A percentile compares a stretch with the other conserved stretches of the same genome.
phyloP scores from a whole-genome alignment of 768 basidiomycete genomes.

The Boletus sp. region DNA sequence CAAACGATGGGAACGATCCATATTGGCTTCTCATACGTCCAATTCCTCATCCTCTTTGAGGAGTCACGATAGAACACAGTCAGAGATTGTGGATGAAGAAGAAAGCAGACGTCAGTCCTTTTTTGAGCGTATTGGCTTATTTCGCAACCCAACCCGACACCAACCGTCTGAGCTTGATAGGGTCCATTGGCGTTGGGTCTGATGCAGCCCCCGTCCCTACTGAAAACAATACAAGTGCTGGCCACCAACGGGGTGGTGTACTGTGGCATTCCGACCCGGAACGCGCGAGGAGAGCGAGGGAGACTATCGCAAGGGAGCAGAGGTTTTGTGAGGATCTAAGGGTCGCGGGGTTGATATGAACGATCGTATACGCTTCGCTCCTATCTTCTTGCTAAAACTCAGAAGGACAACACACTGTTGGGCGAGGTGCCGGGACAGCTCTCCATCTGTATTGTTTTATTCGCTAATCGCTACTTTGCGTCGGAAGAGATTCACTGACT shows the following conservation, averaged over 20 bases:
- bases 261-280: slow-evolving; percentile 41
- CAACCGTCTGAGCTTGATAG: slow-evolving; percentile 12
- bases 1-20: slow-evolving; percentile 82
- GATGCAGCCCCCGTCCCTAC: slow-evolving; percentile 13
- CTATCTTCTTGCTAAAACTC: slow-evolving; percentile 2
- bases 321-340: slow-evolving; percentile 58
- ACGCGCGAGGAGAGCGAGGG: slow-evolving; percentile 40
- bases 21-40: slow-evolving; percentile 48
- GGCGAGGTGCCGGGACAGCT: neutral
- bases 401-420: neutral
- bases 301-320: slow-evolving; percentile 51
- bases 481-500: slow-evolving; percentile 7
- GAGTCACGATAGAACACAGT: slow-evolving; percentile 28
- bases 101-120: slow-evolving; percentile 27
- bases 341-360: slow-evolving; percentile 59
- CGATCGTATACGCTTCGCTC: neutral
- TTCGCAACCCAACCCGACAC: slow-evolving; percentile 8
- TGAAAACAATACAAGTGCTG: slow-evolving; percentile 27
- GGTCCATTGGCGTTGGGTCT: neutral
- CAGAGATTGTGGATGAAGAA: slow-evolving; percentile 26
- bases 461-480: slow-evolving; percentile 19
- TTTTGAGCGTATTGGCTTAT: slow-evolving; percentile 29
- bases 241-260: slow-evolving; percentile 30
- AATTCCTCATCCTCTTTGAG: slow-evolving; percentile 33
- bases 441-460: slow-evolving; percentile 16